phyloP scores from a whole-genome alignment of 306 rosid genomes.

The Myrica gale region DNA sequence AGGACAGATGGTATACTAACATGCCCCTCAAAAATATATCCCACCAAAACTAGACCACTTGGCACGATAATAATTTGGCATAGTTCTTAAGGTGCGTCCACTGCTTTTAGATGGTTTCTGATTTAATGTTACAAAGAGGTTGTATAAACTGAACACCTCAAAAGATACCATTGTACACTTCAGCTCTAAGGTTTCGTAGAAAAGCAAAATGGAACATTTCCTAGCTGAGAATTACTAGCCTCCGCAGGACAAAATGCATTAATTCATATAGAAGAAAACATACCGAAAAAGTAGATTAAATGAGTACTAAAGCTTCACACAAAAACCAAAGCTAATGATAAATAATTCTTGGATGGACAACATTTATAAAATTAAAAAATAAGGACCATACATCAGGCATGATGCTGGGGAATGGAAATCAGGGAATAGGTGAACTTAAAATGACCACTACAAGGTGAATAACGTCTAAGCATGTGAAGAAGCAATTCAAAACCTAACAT shows the following conservation, averaged over 20 bases:
- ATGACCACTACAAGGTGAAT: neutral
- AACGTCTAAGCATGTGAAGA: neutral
- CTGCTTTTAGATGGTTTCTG: neutral
- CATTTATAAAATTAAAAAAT: neutral
- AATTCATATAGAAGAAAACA: neutral
- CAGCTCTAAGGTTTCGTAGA: neutral
- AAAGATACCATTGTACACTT: neutral
- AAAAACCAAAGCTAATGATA: too few relatives aligned
- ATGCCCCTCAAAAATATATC: slow-evolving; percentile 5
- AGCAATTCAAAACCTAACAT: neutral
- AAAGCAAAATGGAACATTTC: neutral
- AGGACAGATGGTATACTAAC: slow-evolving; percentile 16
- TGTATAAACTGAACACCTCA: too few relatives aligned
- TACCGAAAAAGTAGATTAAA: neutral
- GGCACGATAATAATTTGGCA: neutral
- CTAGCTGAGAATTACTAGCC: neutral
- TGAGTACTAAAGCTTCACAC: too few relatives aligned
- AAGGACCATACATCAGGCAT: neutral
- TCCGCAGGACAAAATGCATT: neutral
- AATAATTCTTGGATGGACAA: neutral
- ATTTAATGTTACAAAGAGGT: neutral
- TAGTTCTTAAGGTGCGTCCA: neutral
- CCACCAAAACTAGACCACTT: neutral
- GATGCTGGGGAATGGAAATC: neutral
- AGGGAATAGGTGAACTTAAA: neutral